phyloP scores from a whole-genome alignment of 83 land plant genomes.

The Picea mariana region DNA sequence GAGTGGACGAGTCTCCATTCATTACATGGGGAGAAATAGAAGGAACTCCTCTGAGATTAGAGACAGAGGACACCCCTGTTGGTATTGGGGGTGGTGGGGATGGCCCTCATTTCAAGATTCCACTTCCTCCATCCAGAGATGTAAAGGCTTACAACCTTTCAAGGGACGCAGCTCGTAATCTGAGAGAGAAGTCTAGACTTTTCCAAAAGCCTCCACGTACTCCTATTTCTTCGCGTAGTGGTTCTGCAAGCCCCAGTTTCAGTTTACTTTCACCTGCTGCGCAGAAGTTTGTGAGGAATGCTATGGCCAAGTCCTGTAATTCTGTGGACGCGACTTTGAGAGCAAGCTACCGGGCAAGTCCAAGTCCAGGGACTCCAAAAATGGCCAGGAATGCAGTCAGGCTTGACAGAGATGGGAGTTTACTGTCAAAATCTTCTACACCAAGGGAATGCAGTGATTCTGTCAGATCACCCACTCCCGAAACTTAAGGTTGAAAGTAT shows the following conservation, averaged over 20 bases:
- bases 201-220: constrained; percentile 57
- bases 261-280: constrained; percentile 87
- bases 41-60: constrained; percentile 93
- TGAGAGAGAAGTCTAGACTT: constrained; percentile 83
- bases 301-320: constrained; percentile 74
- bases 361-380: constrained; percentile 67
- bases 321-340: constrained; percentile 89
- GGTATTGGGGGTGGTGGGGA: constrained; percentile 80
- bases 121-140: constrained; percentile 81
- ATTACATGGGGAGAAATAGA: constrained; percentile 99
- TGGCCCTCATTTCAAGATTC: constrained; percentile 92
- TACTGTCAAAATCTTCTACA: constrained; percentile 54
- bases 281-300: constrained; percentile 94
- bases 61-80: constrained; percentile 80
- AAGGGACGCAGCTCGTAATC: constrained; percentile 89
- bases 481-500: background rate
- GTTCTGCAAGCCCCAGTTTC: constrained; percentile 72
- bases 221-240: constrained; percentile 71
- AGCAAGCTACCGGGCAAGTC: constrained; percentile 88
- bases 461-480: constrained; percentile 17
- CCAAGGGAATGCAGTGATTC: constrained; percentile 29
- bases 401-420: constrained; percentile 63
- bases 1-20: constrained; percentile 95
- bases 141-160: constrained; percentile 87
- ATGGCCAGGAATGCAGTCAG: constrained; percentile 60